These are phyloP conservation scores for Backusella luteola DNA, from an alignment of 192 early-diverging fungal species.

Conservation along the genomic window DNA sequence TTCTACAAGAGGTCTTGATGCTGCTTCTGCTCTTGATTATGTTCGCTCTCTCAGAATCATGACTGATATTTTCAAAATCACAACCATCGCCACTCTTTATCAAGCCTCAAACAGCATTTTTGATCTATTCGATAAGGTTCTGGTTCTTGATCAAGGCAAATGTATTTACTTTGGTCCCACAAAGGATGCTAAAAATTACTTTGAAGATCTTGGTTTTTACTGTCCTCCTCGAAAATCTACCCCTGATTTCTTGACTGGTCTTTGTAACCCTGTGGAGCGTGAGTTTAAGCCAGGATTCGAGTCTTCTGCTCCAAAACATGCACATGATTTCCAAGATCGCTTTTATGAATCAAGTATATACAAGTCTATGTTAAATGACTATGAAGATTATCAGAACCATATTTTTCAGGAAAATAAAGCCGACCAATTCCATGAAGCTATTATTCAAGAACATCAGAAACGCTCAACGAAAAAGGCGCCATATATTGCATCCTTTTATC, in stretches of 20 bases:
- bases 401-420: slow-evolving; percentile 20
- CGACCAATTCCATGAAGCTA: slow-evolving; percentile 44
- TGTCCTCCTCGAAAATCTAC: slow-evolving; percentile 69
- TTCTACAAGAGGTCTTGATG: slow-evolving; percentile 74
- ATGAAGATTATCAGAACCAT: slow-evolving; percentile 42
- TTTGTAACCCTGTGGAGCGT: slow-evolving; percentile 61
- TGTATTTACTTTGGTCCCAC: slow-evolving; percentile 70
- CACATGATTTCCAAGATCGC: slow-evolving; percentile 62
- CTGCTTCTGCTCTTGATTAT: slow-evolving; percentile 80
- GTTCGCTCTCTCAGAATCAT: slow-evolving; percentile 69
- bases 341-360: slow-evolving; percentile 48
- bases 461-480: slow-evolving; percentile 46
- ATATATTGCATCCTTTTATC: slow-evolving; percentile 64
- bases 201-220: slow-evolving; percentile 59
- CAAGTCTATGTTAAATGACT: slow-evolving; percentile 35
- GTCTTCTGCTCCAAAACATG: slow-evolving; percentile 48
- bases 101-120: slow-evolving; percentile 80
- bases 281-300: slow-evolving; percentile 53
- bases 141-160: slow-evolving; percentile 65
- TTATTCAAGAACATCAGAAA: slow-evolving; percentile 55
- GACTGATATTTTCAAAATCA: slow-evolving; percentile 65
- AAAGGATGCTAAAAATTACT: slow-evolving; percentile 57
- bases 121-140: slow-evolving; percentile 66
- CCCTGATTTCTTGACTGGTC: slow-evolving; percentile 70
- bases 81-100: slow-evolving; percentile 56